Evolutionary conservation across 2,329 filamentous ascomycete genomes (phyloP).

Genomic region (Microsporum ferrugineum): DNA sequence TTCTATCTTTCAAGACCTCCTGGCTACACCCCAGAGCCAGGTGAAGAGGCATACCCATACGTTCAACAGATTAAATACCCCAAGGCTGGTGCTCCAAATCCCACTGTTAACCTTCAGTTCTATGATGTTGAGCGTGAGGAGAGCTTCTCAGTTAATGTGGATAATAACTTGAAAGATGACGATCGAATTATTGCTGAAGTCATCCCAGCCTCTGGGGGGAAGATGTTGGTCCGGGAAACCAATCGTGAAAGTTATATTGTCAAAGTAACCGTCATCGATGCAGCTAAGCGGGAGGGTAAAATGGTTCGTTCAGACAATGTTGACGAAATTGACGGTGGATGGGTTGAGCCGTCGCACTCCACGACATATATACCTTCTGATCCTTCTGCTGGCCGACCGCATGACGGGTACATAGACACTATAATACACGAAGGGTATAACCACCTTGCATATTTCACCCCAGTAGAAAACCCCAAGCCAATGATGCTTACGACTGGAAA

Average conservation of each 20-base stretch:
- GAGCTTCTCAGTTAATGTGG: slow-evolving; percentile 66
- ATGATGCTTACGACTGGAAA: slow-evolving; percentile 73
- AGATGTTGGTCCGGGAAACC: slow-evolving; percentile 79
- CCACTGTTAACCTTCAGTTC: slow-evolving; percentile 75
- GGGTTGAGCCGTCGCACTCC: slow-evolving; percentile 87
- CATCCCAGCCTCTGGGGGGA: slow-evolving; percentile 69
- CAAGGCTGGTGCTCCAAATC: slow-evolving; percentile 88
- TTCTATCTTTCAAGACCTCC: slow-evolving; percentile 86
- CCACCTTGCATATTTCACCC: slow-evolving; percentile 86
- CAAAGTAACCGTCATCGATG: slow-evolving; percentile 76
- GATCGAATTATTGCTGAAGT: slow-evolving; percentile 88
- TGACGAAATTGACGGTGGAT: slow-evolving; percentile 78
- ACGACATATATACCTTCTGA: slow-evolving; percentile 82
- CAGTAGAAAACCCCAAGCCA: slow-evolving; percentile 71
- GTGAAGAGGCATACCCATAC: slow-evolving; percentile 82
- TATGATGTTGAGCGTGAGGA: slow-evolving; percentile 71
- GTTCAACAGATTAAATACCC: slow-evolving; percentile 91
- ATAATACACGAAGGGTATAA: slow-evolving; percentile 78
- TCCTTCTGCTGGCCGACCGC: slow-evolving; percentile 56
- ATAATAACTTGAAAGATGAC: slow-evolving; percentile 65
- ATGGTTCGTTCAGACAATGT: slow-evolving; percentile 71
- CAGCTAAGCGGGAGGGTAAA: slow-evolving; percentile 58
- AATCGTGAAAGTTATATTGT: slow-evolving; percentile 91
- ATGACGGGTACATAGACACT: slow-evolving; percentile 89
- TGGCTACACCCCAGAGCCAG: slow-evolving; percentile 53